These are phyloP conservation scores for Sporisorium reilianum DNA, from an alignment of 1,284 basidiomycete genomes.

Conservation along the genomic window DNA sequence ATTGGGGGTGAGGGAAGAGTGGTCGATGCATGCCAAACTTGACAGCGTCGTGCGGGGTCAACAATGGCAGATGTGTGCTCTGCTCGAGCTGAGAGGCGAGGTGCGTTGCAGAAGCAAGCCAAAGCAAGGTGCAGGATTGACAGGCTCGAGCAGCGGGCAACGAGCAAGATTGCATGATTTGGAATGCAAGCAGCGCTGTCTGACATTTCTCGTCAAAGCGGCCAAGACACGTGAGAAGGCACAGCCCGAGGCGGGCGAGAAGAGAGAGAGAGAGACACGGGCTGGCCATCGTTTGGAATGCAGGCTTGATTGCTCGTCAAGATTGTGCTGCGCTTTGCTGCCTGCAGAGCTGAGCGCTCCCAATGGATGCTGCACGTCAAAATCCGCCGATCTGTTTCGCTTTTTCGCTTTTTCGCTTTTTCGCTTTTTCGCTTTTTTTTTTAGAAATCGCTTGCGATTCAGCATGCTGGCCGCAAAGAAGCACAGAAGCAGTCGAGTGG, in stretches of 20 bases:
- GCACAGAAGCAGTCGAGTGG: background rate
- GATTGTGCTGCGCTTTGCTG: background rate
- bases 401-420: background rate
- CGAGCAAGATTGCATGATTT: background rate
- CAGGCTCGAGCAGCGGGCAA: conserved; percentile 3
- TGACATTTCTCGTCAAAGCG: conserved; percentile 1
- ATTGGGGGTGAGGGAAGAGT: background rate
- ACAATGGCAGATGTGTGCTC: background rate
- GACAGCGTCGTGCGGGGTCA: conserved; percentile 4
- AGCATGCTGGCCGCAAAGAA: background rate
- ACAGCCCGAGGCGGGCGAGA: background rate
- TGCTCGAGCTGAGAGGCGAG: background rate
- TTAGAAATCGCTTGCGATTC: background rate
- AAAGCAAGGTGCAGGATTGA: background rate
- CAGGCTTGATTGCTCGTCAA: conserved; percentile 14
- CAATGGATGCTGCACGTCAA: conserved; percentile 38
- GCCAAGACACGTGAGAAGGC: conserved; percentile 6
- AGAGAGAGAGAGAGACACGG: background rate
- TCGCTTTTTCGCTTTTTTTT: background rate
- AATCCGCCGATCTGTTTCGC: conserved; percentile 37
- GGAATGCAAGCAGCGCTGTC: conserved; percentile 2
- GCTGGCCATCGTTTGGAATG: conserved; percentile 29
- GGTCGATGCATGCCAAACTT: conserved; percentile 9
- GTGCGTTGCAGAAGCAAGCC: background rate
- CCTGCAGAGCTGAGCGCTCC: background rate